phyloP scores from a whole-genome alignment of 768 basidiomycete genomes.

The Gymnopilus dilepis region DNA sequence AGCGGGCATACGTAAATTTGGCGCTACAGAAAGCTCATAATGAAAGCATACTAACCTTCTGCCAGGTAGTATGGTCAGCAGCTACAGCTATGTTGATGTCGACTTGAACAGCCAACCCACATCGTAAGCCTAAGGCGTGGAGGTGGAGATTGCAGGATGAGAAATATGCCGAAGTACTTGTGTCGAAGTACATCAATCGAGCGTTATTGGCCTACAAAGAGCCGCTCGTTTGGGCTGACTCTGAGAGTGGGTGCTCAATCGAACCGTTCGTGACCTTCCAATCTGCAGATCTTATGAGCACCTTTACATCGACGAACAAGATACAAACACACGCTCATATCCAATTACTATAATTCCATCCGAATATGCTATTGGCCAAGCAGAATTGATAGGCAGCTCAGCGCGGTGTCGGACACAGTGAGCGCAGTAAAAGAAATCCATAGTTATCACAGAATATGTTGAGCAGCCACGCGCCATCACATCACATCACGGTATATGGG shows the following conservation, averaged over 20 bases:
- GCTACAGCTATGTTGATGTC: background rate
- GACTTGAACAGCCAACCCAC: background rate
- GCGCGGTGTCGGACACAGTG: background rate
- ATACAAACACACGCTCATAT: constrained; percentile 4
- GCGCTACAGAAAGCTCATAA: background rate
- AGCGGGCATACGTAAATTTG: background rate
- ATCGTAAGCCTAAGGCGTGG: background rate
- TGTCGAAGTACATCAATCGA: background rate
- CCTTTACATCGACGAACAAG: background rate
- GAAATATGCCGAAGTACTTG: background rate
- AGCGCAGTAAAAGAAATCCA: too few species aligned
- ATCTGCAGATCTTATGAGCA: background rate
- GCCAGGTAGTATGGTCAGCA: background rate
- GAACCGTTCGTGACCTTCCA: background rate
- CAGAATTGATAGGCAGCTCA: background rate
- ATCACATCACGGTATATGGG: background rate
- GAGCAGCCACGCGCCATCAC: background rate
- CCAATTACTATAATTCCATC: too few species aligned
- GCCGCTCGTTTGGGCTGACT: background rate
- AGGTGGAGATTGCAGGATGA: background rate
- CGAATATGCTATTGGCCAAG: too few species aligned
- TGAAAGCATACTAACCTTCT: background rate
- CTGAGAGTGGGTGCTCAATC: background rate
- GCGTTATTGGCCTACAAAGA: background rate
- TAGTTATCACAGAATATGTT: background rate